Percentiles rank a stretch among this genome's conserved stretches.
Conservation (phyloP, 305 asterid species). For the Fraxinus xanthoxyloides region DNA sequence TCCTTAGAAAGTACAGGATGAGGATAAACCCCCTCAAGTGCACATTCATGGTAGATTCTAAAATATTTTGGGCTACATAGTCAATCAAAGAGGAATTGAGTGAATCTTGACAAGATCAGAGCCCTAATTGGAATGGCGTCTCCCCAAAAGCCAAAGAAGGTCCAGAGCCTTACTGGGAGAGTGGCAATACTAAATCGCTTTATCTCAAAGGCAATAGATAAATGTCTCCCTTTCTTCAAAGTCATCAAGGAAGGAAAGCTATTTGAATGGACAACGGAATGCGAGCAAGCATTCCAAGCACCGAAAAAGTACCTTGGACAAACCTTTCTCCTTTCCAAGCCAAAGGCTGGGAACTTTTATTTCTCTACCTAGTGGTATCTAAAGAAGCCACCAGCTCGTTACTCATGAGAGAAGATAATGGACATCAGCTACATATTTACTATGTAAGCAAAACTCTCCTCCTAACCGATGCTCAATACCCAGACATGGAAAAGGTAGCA, state of each 20-base stretch:
- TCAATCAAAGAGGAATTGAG: no score
- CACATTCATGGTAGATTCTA: background rate
- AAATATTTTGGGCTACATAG: no score
- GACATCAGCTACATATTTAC: background rate
- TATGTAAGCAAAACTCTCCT: background rate
- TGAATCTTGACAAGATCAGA: no score
- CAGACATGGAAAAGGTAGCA: background rate
- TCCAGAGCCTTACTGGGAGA: background rate
- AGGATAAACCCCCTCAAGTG: background rate
- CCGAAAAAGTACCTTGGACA: background rate
- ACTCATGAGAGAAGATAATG: background rate
- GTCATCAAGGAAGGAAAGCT: background rate
- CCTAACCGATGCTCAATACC: background rate
- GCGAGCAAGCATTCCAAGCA: background rate
- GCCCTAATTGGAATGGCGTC: background rate
- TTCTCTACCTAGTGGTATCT: background rate
- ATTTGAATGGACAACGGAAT: background rate
- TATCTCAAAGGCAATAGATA: background rate
- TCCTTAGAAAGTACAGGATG: background rate
- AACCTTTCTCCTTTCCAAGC: background rate
- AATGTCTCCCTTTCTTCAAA: background rate
- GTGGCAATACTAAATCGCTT: background rate
- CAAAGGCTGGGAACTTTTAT: background rate
- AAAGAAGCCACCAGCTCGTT: background rate
- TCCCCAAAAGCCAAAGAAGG: background rate